Evolutionary conservation across 2,329 filamentous ascomycete species (phyloP), one percentile per base, ranked within the genome.

Genomic region (Leptodontidium sp.): DNA sequence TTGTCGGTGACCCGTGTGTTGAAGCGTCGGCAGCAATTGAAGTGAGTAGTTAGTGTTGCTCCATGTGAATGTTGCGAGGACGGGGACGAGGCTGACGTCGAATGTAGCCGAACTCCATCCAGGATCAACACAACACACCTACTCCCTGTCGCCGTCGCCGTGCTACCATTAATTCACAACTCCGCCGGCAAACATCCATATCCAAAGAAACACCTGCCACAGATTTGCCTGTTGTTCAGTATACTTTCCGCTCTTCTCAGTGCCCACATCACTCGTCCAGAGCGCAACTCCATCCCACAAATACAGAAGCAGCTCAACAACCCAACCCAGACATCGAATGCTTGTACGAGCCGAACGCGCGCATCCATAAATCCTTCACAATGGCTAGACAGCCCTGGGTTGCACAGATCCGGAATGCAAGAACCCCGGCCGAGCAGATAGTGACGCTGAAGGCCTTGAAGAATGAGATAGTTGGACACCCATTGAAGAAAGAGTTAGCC

Each of bases 391-490:
- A 85, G 62, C 82, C 86, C 64, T 84, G 89, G 73, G 81, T 90
- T 62, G 80, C 84, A 66, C 85, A 88, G 77, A 82, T 91, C 66
- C 84, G 84, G 71, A 85, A 82, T 74, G 85, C 89, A 11, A 83
- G 82, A 71, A 83, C 81, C 45, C 78, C 81, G 58, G 72, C 80
- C 26, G 86, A 90, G 71, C 86, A 87, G 74, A 82, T 87, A 50
- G 82, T 84, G 32, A 87, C 90, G 61, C 84, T 98, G 55, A 88
- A 90, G 72, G 84, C 85, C 52, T 83, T 99, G 38, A 98, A 97
- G 83, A 96, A 97, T 80, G 92, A 96, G 71, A 87, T 97, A 59
- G 89, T 97, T 69, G 96, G 96, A 29, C 93, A 98, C 80, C 86
- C 91, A 43, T 90, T 95, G 79, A 90, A 91, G 79, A 99, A 99